Conservation (phyloP, 1,284 basidiomycete genomes). For the Sparassis latifolia region DNA sequence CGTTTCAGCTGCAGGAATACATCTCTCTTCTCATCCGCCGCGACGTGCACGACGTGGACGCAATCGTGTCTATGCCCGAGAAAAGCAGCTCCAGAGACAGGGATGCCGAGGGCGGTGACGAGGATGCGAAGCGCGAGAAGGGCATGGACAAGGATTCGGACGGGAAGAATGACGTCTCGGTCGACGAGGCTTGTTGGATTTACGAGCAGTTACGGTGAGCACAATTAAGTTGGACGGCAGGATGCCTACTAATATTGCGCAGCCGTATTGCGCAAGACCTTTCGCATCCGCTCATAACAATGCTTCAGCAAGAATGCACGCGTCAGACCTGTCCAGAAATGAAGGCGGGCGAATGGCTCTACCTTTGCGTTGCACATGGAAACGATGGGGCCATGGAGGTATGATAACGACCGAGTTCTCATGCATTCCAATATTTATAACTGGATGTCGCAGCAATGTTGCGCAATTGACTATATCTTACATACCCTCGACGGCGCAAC, state of each 20-base stretch:
- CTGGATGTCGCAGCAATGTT: constrained; percentile 64
- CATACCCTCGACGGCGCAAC: constrained; percentile 94
- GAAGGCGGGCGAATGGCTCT: constrained; percentile 97
- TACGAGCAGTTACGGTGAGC: constrained; percentile 88
- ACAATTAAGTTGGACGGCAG: background rate
- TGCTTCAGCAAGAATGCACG: constrained; percentile 81
- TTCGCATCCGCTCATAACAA: constrained; percentile 83
- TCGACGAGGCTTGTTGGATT: constrained; percentile 86
- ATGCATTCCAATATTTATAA: background rate
- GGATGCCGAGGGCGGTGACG: constrained; percentile 1
- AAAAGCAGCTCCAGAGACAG: constrained; percentile 13
- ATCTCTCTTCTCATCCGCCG: constrained; percentile 81
- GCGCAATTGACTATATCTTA: constrained; percentile 94
- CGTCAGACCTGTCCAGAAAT: constrained; percentile 86
- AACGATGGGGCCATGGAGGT: constrained; percentile 74
- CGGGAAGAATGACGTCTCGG: constrained; percentile 44
- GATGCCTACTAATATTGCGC: constrained; percentile 4
- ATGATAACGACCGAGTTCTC: constrained; percentile 9
- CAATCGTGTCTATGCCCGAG: constrained; percentile 74
- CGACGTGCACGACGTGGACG: constrained; percentile 84
- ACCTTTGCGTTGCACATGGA: constrained; percentile 91
- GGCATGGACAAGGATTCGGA: constrained; percentile 34
- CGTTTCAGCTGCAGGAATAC: constrained; percentile 94
- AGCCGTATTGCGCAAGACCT: constrained; percentile 92
- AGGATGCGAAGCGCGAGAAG: constrained; percentile 22